Conservation (phyloP, 208 protist species). For the Balamuthia mandrillaris region DNA sequence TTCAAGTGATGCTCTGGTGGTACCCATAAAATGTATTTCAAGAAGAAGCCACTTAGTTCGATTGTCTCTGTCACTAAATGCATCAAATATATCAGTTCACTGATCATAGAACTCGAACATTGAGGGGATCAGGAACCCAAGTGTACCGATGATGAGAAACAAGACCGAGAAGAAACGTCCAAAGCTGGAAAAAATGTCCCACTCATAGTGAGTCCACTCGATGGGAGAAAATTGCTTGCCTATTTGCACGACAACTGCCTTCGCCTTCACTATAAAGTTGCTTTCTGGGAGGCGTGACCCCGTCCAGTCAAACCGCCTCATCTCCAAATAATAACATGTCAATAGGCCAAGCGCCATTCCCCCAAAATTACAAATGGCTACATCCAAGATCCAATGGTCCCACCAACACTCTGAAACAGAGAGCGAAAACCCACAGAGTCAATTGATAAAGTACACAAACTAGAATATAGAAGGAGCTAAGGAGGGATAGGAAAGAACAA, state of each 20-base stretch:
- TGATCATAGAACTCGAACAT: too few relatives aligned
- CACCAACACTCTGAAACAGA: conserved; percentile 86
- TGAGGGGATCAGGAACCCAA: too few relatives aligned
- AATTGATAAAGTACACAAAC: not conserved
- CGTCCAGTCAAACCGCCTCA: conserved; percentile 45
- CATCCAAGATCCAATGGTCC: conserved; percentile 92
- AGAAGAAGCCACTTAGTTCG: conserved; percentile 25
- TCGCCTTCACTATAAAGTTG: too few relatives aligned
- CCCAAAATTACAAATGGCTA: conserved; percentile 87
- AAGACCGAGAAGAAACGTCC: conserved; percentile 8
- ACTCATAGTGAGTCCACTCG: conserved; percentile 1
- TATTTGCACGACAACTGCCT: too few relatives aligned
- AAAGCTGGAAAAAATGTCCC: not conserved
- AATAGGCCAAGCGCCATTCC: conserved; percentile 85
- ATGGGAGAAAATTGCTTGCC: conserved; percentile 18
- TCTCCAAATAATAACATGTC: conserved; percentile 55
- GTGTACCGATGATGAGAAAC: conserved; percentile 8
- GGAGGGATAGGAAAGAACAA: not conserved
- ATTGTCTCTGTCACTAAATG: conserved; percentile 8
- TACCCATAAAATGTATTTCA: conserved; percentile 20
- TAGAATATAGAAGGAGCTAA: not conserved
- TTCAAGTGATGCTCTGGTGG: not conserved
- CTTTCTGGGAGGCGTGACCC: too few relatives aligned
- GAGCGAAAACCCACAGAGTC: not conserved
- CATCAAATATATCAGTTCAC: too few relatives aligned